These are phyloP conservation scores for Zizania palustris DNA, from an alignment of 202 grass and related monocot genomes.

Conservation along the genomic window DNA sequence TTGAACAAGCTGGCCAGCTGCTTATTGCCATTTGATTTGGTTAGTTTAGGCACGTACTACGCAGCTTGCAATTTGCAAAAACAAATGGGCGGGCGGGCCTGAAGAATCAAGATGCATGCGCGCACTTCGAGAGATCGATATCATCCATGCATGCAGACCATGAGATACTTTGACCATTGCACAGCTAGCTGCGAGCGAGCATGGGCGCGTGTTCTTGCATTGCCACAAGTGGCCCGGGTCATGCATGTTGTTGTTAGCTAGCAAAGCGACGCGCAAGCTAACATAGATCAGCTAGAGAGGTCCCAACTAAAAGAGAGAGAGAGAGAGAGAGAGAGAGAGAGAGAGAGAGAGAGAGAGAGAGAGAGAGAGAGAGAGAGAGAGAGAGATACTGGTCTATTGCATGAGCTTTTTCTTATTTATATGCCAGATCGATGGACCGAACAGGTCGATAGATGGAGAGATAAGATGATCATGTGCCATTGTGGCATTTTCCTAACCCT, in stretches of 20 bases:
- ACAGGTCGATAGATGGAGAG: slow-evolving; percentile 20
- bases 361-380: too few species aligned
- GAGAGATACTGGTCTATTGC: neutral
- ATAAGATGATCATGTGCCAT: slow-evolving; percentile 46
- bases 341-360: too few species aligned
- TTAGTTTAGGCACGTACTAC: slow-evolving; percentile 15
- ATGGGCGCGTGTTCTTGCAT: too few species aligned
- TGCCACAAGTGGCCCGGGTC: too few species aligned
- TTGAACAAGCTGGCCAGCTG: neutral
- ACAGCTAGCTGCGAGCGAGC: too few species aligned
- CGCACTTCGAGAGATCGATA: slow-evolving; percentile 25
- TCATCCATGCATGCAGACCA: neutral
- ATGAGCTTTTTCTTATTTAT: neutral
- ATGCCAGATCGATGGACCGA: slow-evolving; percentile 2
- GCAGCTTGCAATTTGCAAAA: slow-evolving; percentile 18
- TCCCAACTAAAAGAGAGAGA: too few species aligned
- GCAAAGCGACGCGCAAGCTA: too few species aligned
- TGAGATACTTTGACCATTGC: too few species aligned
- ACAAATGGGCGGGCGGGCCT: slow-evolving; percentile 30
- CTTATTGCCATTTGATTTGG: neutral
- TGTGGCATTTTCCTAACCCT: slow-evolving; percentile 51
- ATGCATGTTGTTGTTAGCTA: too few species aligned
- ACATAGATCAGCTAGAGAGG: too few species aligned
- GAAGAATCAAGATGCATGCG: slow-evolving; percentile 36
- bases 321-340: too few species aligned